phyloP scores from a whole-genome alignment of 139 green algal genomes.

The Chara braunii region DNA sequence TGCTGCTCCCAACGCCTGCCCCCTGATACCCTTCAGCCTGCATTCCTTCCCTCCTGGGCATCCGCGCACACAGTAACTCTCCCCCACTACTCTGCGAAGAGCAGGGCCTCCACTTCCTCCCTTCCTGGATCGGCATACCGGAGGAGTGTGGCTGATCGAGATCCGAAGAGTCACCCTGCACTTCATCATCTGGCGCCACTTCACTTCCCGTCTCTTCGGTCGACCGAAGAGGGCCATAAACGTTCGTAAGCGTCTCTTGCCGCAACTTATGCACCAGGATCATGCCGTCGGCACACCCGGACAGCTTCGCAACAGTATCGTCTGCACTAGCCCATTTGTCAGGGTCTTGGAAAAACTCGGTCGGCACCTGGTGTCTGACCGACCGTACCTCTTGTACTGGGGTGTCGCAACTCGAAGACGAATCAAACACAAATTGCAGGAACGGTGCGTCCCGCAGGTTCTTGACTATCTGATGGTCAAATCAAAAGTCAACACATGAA shows the following conservation, averaged over 20 bases:
- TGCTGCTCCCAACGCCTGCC: neutral
- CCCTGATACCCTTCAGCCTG: neutral
- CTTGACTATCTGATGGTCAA: constrained; percentile 18
- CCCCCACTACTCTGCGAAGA: neutral
- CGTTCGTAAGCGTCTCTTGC: neutral
- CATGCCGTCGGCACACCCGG: constrained; percentile 22
- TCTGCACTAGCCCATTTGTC: neutral
- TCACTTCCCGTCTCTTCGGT: too few species aligned
- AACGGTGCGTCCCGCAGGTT: constrained; percentile 24
- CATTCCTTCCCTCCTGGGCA: neutral
- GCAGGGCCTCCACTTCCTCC: constrained; percentile 2
- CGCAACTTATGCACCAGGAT: constrained; percentile 26
- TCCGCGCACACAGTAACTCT: too few species aligned
- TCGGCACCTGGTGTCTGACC: constrained; percentile 1
- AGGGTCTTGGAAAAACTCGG: constrained; percentile 4
- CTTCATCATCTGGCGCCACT: too few species aligned
- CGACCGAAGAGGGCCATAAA: too few species aligned
- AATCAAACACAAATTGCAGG: constrained; percentile 26
- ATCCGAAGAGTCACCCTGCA: too few species aligned
- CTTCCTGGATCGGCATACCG: too few species aligned
- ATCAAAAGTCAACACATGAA: too few species aligned
- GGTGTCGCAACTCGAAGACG: neutral
- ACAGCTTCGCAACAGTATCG: neutral
- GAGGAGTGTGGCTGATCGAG: too few species aligned
- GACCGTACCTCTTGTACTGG: neutral